phyloP scores from a whole-genome alignment of 495 filamentous ascomycete species.

The Aspergillus biplanus region DNA sequence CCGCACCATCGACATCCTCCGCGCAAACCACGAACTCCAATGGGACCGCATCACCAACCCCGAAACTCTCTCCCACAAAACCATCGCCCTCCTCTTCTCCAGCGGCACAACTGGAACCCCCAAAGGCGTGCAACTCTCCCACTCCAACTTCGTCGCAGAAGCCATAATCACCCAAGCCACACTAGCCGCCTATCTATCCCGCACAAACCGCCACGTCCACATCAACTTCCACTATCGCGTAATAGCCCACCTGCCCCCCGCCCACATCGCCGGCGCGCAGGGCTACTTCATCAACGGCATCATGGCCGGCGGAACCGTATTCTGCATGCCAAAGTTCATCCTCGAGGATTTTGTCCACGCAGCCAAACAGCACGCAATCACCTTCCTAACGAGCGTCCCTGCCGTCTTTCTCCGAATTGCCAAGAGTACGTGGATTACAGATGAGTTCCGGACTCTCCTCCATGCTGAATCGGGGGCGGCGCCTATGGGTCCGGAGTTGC shows the following conservation, averaged over 20 bases:
- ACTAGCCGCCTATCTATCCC: neutral
- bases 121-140: neutral
- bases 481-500: neutral
- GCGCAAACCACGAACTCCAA: neutral
- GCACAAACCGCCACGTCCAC: neutral
- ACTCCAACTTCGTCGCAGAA: neutral
- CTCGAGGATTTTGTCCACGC: neutral
- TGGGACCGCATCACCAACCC: neutral
- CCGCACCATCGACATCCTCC: neutral
- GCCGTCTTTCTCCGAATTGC: neutral
- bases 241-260: neutral
- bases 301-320: neutral
- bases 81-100: neutral
- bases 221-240: neutral
- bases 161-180: constrained; percentile 3
- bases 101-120: neutral
- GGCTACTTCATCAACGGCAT: neutral
- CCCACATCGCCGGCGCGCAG: neutral
- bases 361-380: neutral
- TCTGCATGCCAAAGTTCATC: neutral
- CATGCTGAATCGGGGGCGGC: neutral
- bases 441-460: neutral
- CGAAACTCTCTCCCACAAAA: neutral
- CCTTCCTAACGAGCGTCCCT: neutral
- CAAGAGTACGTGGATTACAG: neutral